Percentiles rank a stretch among this genome's conserved stretches.
phyloP scores from a whole-genome alignment of 2,329 filamentous ascomycete species.

The Ophiostoma fasciatum region DNA sequence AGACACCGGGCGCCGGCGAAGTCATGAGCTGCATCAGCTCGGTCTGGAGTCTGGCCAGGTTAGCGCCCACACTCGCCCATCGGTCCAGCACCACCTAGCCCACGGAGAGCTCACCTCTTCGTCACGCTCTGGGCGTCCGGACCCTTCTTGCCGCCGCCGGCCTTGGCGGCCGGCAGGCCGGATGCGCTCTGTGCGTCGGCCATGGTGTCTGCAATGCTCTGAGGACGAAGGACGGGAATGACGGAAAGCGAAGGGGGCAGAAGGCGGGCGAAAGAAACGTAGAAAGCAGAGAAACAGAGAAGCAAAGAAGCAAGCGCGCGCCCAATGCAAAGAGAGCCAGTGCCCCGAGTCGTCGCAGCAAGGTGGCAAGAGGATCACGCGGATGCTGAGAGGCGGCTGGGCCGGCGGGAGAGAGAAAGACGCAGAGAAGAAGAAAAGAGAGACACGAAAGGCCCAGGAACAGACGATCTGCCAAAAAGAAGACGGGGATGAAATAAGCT shows the following conservation, averaged over 20 bases:
- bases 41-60: slow-evolving; percentile 60
- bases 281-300: slow-evolving; percentile 1
- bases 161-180: slow-evolving; percentile 47
- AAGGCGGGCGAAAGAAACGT: background rate
- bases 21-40: slow-evolving; percentile 99
- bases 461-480: too few relatives aligned
- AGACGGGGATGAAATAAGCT: slow-evolving; percentile 2
- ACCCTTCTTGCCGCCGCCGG: slow-evolving; percentile 39
- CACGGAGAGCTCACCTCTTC: slow-evolving; percentile 48
- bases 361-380: background rate
- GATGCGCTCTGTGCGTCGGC: slow-evolving; percentile 55
- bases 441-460: too few relatives aligned
- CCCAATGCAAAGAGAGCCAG: too few relatives aligned
- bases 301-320: too few relatives aligned
- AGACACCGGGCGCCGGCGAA: slow-evolving; percentile 80
- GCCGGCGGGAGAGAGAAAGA: too few relatives aligned
- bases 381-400: background rate
- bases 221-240: background rate
- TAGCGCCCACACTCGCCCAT: background rate
- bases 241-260: background rate
- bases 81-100: background rate
- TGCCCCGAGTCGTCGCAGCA: too few relatives aligned
- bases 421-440: background rate
- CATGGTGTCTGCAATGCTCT: too few relatives aligned
- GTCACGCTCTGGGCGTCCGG: slow-evolving; percentile 60